A percentile compares a stretch with the other conserved stretches of the same genome.
Conservation (phyloP, 768 basidiomycete genomes). For the Auriscalpium orientale region DNA sequence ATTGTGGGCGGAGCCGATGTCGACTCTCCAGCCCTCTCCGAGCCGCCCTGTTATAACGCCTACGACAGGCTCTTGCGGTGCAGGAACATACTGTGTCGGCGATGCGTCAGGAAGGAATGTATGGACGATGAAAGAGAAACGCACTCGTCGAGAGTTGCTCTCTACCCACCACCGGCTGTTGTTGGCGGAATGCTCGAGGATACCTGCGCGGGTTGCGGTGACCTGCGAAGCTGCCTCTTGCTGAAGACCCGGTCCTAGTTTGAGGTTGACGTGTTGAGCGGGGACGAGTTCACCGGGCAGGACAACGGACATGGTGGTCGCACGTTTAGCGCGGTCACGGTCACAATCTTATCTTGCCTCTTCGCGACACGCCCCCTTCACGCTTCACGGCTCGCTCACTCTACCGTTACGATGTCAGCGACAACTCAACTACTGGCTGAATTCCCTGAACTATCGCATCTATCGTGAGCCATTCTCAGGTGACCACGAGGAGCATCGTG, state of each 20-base stretch:
- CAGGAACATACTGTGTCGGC: slow-evolving; percentile 73
- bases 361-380: not conserved
- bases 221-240: slow-evolving; percentile 25
- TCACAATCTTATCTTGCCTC: not conserved
- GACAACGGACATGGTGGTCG: slow-evolving; percentile 45
- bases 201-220: slow-evolving; percentile 62
- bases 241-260: slow-evolving; percentile 77
- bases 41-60: slow-evolving; percentile 73
- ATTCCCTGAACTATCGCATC: slow-evolving; percentile 64
- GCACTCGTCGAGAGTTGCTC: slow-evolving; percentile 72
- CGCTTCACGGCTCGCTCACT: not conserved
- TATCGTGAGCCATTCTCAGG: slow-evolving; percentile 45
- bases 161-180: slow-evolving; percentile 87
- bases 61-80: slow-evolving; percentile 82
- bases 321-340: not conserved
- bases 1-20: slow-evolving; percentile 83
- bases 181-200: slow-evolving; percentile 61
- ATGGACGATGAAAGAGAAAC: slow-evolving; percentile 24
- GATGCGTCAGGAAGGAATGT: not conserved
- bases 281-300: slow-evolving; percentile 78
- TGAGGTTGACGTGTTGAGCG: slow-evolving; percentile 70
- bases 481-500: too few species aligned
- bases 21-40: slow-evolving; percentile 89
- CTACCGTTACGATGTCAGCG: slow-evolving; percentile 8
- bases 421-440: slow-evolving; percentile 33